Percentiles rank a stretch among this genome's conserved stretches.
Evolutionary conservation across 257 asterid genomes (phyloP).

Genomic region (Rauvolfia tetraphylla): DNA sequence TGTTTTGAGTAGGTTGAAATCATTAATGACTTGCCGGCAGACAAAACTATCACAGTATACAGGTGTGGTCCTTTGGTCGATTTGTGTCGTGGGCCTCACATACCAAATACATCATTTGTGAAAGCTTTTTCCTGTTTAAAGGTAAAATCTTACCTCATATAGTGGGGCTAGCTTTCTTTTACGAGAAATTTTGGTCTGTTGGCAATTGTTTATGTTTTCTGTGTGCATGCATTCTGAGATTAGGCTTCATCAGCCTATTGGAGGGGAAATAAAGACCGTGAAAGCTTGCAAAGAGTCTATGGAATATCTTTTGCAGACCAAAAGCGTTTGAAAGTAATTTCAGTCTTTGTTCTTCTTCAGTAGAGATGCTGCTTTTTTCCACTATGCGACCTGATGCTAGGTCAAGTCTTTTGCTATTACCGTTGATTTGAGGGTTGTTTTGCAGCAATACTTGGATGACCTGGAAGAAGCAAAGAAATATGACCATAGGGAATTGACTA

Average conservation of each 20-base stretch:
- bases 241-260: slow-evolving; percentile 99
- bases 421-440: slow-evolving; percentile 19
- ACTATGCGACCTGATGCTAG: background rate
- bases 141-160: slow-evolving; percentile 40
- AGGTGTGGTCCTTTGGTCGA: slow-evolving; percentile 98
- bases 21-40: slow-evolving; percentile 86
- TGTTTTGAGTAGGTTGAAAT: slow-evolving; percentile 68
- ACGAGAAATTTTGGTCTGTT: background rate
- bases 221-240: slow-evolving; percentile 13
- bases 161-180: background rate
- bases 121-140: slow-evolving; percentile 89
- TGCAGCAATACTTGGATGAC: slow-evolving; percentile 80
- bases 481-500: slow-evolving; percentile 93
- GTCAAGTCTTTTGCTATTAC: background rate
- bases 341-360: background rate
- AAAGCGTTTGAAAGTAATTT: slow-evolving; percentile 79
- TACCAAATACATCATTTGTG: slow-evolving; percentile 91
- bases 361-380: background rate
- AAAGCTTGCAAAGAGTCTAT: slow-evolving; percentile 97
- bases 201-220: slow-evolving; percentile 4
- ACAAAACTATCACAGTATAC: slow-evolving; percentile 88
- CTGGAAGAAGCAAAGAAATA: slow-evolving; percentile 97
- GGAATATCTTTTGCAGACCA: slow-evolving; percentile 93
- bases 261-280: slow-evolving; percentile 96
- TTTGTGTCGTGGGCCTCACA: slow-evolving; percentile 98